Percentiles rank a stretch among this genome's conserved stretches.
Conservation (phyloP, 129 eudicot species). For the Smallanthus sonchifolius region DNA sequence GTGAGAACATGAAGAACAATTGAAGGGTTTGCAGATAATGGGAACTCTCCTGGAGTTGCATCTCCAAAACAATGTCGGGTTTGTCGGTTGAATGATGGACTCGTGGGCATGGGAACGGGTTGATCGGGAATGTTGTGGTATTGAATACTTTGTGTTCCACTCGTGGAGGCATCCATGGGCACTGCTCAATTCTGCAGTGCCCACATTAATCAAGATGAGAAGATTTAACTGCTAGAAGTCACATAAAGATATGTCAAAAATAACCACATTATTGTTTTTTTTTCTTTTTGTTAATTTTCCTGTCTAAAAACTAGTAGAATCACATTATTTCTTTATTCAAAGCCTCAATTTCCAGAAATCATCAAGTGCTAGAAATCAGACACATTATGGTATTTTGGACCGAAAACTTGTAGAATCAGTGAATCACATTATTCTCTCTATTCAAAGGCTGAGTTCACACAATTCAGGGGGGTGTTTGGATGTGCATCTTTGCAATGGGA, state of each 20-base stretch:
- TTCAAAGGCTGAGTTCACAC: not conserved
- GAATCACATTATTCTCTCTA: not conserved
- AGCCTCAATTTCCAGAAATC: not conserved
- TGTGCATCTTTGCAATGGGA: not conserved
- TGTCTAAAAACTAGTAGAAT: not conserved
- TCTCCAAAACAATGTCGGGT: conserved; percentile 85
- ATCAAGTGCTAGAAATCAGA: not conserved
- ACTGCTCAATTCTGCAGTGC: too few relatives aligned
- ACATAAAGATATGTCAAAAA: conserved; percentile 30
- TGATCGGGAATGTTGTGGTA: conserved; percentile 71
- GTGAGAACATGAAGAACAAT: conserved; percentile 95
- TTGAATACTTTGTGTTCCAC: conserved; percentile 71
- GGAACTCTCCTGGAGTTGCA: conserved; percentile 85
- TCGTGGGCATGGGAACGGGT: conserved; percentile 44
- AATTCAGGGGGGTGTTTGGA: not conserved
- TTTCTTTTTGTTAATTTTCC: not conserved
- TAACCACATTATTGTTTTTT: conserved; percentile 11
- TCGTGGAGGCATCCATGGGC: too few relatives aligned
- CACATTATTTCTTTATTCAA: not conserved
- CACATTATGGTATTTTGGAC: not conserved
- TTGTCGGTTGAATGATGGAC: conserved; percentile 51
- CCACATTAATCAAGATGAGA: conserved; percentile 51
- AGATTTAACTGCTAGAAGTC: conserved; percentile 38
- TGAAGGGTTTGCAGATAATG: conserved; percentile 88
- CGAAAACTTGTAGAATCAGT: not conserved